Evolutionary conservation across 106 monocot species (phyloP).

Genomic region (Dendrobium officinale): DNA sequence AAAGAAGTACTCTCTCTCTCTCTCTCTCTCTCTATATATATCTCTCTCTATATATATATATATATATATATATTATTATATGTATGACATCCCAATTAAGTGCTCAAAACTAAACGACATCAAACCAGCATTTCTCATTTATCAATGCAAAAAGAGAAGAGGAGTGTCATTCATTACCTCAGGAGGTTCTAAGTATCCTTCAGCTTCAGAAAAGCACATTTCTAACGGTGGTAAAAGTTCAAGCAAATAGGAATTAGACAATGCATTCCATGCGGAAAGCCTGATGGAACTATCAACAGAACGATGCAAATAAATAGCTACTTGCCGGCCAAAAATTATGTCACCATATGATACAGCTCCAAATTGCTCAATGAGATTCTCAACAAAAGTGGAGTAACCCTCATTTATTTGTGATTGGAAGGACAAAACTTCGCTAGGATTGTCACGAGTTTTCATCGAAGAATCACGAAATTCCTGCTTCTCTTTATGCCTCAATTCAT

Average conservation of each 20-base stretch:
- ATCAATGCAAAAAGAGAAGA: background rate
- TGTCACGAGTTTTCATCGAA: background rate
- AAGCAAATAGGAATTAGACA: constrained; percentile 60
- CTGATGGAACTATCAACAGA: constrained; percentile 48
- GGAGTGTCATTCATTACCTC: constrained; percentile 38
- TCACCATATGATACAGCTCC: constrained; percentile 91
- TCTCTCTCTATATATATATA: no score
- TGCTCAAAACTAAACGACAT: no score
- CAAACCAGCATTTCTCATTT: background rate
- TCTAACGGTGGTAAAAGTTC: constrained; percentile 71
- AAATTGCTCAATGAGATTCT: constrained; percentile 83
- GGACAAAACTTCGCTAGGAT: constrained; percentile 24
- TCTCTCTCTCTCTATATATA: no score
- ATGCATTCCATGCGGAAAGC: constrained; percentile 71
- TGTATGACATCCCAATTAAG: no score
- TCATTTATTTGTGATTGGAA: constrained; percentile 64
- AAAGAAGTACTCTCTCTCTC: no score
- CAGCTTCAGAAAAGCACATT: constrained; percentile 47
- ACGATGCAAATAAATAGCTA: constrained; percentile 73
- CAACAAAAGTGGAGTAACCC: constrained; percentile 80
- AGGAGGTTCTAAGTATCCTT: constrained; percentile 73
- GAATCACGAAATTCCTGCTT: constrained; percentile 2
- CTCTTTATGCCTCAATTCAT: constrained; percentile 17
- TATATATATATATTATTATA: no score
- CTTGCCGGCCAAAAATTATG: constrained; percentile 66